Evolutionary conservation across 805 yeast genomes (phyloP).

Genomic region (Tetrapisispora namnaoensis): DNA sequence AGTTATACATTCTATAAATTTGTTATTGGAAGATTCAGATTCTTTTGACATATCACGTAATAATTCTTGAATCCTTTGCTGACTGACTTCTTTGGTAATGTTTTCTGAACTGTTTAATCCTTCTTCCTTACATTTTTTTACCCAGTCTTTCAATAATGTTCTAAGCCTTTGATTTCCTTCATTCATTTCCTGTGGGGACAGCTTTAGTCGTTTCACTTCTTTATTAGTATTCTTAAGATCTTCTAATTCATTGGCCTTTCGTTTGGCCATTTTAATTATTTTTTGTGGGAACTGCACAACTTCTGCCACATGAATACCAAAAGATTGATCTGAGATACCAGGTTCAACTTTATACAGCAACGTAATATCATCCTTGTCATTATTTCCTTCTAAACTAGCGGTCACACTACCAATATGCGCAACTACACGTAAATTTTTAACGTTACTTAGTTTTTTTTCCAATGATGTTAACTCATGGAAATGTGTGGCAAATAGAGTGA

Average conservation of each 20-base stretch:
- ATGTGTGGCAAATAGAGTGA: slow-evolving; percentile 91
- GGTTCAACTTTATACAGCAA: slow-evolving; percentile 88
- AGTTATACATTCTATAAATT: slow-evolving; percentile 15
- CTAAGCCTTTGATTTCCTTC: slow-evolving; percentile 43
- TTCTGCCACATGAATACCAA: slow-evolving; percentile 97
- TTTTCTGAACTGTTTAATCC: slow-evolving; percentile 17
- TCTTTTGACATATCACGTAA: slow-evolving; percentile 12
- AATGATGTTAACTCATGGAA: slow-evolving; percentile 90
- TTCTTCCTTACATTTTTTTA: slow-evolving; percentile 30
- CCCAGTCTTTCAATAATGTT: slow-evolving; percentile 46
- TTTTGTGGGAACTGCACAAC: slow-evolving; percentile 86
- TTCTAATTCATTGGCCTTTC: slow-evolving; percentile 84
- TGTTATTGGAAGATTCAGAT: slow-evolving; percentile 7
- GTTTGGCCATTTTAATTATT: slow-evolving; percentile 88
- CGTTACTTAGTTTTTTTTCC: slow-evolving; percentile 51
- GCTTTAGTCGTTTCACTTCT: slow-evolving; percentile 41
- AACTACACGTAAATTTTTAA: slow-evolving; percentile 80
- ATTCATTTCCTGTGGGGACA: slow-evolving; percentile 39
- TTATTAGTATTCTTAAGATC: slow-evolving; percentile 38
- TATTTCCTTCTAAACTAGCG: slow-evolving; percentile 27
- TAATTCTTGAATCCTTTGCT: slow-evolving; percentile 17
- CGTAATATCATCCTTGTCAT: slow-evolving; percentile 58
- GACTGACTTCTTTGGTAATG: slow-evolving; percentile 30
- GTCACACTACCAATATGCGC: slow-evolving; percentile 58
- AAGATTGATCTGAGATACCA: slow-evolving; percentile 92